Conservation (phyloP, 78 protist genomes). For the Andalucia godoyi region DNA sequence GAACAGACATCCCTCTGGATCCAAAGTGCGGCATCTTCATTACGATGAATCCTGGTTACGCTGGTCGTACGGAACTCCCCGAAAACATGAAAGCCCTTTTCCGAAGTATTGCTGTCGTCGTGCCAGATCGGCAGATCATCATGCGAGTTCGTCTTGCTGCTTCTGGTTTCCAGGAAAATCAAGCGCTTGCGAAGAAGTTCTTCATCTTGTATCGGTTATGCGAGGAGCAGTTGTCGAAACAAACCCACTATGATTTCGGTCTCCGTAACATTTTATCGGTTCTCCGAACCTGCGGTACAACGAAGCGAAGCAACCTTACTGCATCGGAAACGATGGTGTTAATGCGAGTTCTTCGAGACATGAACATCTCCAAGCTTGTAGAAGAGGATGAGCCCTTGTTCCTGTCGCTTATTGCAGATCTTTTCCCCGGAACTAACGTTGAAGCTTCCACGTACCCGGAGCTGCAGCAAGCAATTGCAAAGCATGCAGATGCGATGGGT, state of each 20-base stretch:
- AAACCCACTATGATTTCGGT: conserved; percentile 65
- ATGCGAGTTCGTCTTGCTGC: conserved; percentile 67
- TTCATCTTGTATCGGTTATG: conserved; percentile 55
- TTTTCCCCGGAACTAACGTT: conserved; percentile 59
- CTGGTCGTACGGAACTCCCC: conserved; percentile 84
- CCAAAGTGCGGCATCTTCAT: conserved; percentile 57
- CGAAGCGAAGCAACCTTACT: conserved; percentile 14
- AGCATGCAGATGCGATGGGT: neutral
- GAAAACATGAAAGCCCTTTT: conserved; percentile 76
- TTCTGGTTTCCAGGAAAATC: conserved; percentile 44
- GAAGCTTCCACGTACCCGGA: conserved; percentile 5
- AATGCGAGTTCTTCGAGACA: conserved; percentile 58
- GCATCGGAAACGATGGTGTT: conserved; percentile 32
- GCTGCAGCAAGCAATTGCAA: conserved; percentile 33
- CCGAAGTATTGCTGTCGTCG: conserved; percentile 79
- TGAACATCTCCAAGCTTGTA: conserved; percentile 75
- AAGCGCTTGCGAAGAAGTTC: conserved; percentile 49
- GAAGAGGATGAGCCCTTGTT: conserved; percentile 74
- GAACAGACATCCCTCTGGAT: conserved; percentile 12
- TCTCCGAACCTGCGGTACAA: conserved; percentile 42
- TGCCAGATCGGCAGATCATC: conserved; percentile 69
- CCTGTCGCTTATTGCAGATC: conserved; percentile 51
- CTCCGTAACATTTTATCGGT: conserved; percentile 66
- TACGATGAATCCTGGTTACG: conserved; percentile 88
- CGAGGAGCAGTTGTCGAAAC: conserved; percentile 64